These are phyloP conservation scores for Pugionium cornutum DNA, from an alignment of 345 rosid species.

Conservation along the genomic window DNA sequence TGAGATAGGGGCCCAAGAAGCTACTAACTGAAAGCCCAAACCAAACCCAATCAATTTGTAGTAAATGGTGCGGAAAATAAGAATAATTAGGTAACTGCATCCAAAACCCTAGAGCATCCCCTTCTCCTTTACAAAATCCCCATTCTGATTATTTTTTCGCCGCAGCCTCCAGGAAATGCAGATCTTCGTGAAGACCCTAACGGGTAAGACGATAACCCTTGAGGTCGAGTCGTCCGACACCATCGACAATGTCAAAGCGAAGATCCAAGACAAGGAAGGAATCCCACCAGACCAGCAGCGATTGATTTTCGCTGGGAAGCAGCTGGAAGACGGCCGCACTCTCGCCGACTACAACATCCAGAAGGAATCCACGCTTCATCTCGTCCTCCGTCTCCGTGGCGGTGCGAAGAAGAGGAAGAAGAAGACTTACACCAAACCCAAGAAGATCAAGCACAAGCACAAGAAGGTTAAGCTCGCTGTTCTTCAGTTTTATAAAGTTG, in stretches of 20 bases:
- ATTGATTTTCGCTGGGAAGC: constrained; percentile 42
- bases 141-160: background rate
- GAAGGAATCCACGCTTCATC: constrained; percentile 48
- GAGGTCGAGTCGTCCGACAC: constrained; percentile 50
- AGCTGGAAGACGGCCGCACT: constrained; percentile 42
- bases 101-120: constrained; percentile 32
- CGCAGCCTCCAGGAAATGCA: constrained; percentile 48
- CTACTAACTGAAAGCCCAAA: background rate
- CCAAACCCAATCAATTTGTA: background rate
- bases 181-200: constrained; percentile 79
- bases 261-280: constrained; percentile 45
- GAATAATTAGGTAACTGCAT: too few relatives aligned
- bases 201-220: constrained; percentile 73
- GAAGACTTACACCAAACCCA: constrained; percentile 46
- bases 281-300: constrained; percentile 45
- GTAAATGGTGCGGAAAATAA: background rate
- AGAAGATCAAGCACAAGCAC: constrained; percentile 44
- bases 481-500: constrained; percentile 28
- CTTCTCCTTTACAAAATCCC: background rate
- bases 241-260: constrained; percentile 45
- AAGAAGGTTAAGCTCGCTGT: constrained; percentile 45
- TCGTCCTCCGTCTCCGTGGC: constrained; percentile 47
- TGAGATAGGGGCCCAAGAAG: background rate
- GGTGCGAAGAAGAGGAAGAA: constrained; percentile 49
- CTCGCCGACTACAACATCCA: constrained; percentile 47